Evolutionary conservation across 2,329 filamentous ascomycete genomes (phyloP).

Genomic region (Purpureocillium takamizusanense): DNA sequence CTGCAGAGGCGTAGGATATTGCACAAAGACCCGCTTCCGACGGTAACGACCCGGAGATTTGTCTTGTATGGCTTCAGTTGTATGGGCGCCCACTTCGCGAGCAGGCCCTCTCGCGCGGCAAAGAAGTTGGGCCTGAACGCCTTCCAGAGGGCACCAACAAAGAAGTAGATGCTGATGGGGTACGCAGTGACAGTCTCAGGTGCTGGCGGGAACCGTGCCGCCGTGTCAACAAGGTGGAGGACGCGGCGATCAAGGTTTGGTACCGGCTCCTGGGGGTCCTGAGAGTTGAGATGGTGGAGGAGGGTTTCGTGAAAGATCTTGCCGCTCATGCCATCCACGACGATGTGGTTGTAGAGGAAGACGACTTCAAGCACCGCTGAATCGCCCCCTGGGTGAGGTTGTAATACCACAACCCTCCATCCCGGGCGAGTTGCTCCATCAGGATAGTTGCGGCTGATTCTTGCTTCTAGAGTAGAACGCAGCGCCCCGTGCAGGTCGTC

Average conservation of each 20-base stretch:
- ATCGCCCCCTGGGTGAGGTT: neutral
- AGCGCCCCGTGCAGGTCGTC: neutral
- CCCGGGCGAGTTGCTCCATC: constrained; percentile 12
- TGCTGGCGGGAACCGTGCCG: neutral
- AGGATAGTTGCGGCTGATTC: neutral
- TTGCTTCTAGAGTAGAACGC: neutral
- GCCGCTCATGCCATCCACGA: constrained; percentile 17
- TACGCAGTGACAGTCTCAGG: neutral
- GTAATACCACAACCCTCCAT: constrained; percentile 12
- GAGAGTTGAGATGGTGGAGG: constrained; percentile 14
- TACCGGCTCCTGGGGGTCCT: constrained; percentile 3
- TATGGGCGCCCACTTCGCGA: neutral
- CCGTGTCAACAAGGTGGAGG: neutral
- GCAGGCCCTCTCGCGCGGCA: neutral
- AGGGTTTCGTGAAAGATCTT: constrained; percentile 21
- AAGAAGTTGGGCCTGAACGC: neutral
- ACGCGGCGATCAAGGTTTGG: neutral
- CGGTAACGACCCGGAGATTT: neutral
- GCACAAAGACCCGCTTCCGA: constrained; percentile 1
- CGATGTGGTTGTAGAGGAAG: constrained; percentile 17
- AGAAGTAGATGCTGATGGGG: neutral
- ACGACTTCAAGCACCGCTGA: constrained; percentile 13
- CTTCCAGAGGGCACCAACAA: neutral
- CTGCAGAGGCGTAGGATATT: constrained; percentile 14
- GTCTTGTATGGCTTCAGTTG: neutral